Evolutionary conservation across 1,139 yeast species (phyloP), one percentile per base, ranked within the genome.

Genomic region (Barnettozyma hawaiiensis): DNA sequence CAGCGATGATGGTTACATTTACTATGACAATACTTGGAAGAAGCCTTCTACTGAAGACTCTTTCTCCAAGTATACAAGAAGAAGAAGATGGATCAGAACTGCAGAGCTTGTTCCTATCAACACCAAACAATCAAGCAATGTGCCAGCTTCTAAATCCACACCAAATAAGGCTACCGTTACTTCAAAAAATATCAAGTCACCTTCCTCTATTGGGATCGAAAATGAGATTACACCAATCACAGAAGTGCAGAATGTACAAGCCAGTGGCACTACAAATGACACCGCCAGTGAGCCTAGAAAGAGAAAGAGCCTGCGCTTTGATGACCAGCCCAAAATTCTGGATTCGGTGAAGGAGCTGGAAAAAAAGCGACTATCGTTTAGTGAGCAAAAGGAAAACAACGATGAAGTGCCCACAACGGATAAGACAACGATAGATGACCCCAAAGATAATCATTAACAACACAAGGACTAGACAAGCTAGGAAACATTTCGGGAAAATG

Each of bases 71-170:
- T 92, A 87, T 59, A 92, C 98, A 7, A 75, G 98, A 62, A 76
- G 96, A 60, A 76, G 98, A 66, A 73, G 97, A 60, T 92, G 98
- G 98, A 77, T 90, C 22, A 75, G 97, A 53, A 86, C 95, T 0
- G 98, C 97, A 0, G 96, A 89, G 62, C 72, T 90, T 55, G 80
- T 85, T 2, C 52, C 59, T 5, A 31, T 51, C 18, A 48, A 48
- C 16, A 36, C 52, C n/a, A 39, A 35, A 28, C 18, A 36, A 31
- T 10, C 23, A 12, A 20, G 18, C 24, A 32, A 8, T 23, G 23
- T 44, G 5, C 20, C 48, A 12, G 7, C 53, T 32, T 14, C 48
- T n/a, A 29, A 29, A 27, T 7, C 47, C 14, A 16, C 48, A 18
- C 11, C 48, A 4, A 44, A 52, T 9, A 24, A 51, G 18, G 31